Evolutionary conservation across 2,329 filamentous ascomycete genomes (phyloP), one percentile per base, ranked within the genome.

Genomic region (Colletotrichum higginsianum): DNA sequence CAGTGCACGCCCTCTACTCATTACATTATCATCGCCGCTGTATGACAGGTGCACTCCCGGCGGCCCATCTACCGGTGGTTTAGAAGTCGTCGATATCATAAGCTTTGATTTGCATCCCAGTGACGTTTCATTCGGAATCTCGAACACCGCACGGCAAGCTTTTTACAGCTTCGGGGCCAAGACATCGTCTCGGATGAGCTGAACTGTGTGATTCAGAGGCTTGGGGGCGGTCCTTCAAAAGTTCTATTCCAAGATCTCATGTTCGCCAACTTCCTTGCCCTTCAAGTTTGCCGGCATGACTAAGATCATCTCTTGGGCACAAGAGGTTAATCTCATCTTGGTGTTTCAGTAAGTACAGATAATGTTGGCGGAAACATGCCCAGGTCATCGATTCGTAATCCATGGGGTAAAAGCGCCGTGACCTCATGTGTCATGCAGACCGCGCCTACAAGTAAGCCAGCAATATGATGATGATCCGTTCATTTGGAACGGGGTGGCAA

Each of bases 51-150:
- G 21, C n/a, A 23, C 18, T 21, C 18, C 47, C 7, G 9, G n/a
- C 47, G 47, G 47, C 47, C 12, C 4, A 1, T 23, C 16, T 42
- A 11, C 12, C 6, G n/a, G 35, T 11, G 35, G 8, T 40, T n/a
- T 15, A 12, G 13, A 40, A 7, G 12, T 13, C 23, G 15, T 38
- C 50, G 8, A 12, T 13, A 18, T 4, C 13, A 18, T 16, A n/a
- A 4, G 44, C 30, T 26, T 42, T 26, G 30, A 16, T 16, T 9
- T 46, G n/a, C 18, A n/a, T 2, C 7, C 11, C 42, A n/a, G 35
- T 46, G 8, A 63, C 23, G 61, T 55, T 63, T 53, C 38, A 42
- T 30, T 46, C 16, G 21, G 61, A 55, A 52, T 38, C 38, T 63
- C 11, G 38, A 26, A 50, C 26, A n/a, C 46, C 23, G 61, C 49